Conservation (phyloP, 2,329 filamentous ascomycete genomes). For the Rhynchosporium agropyri region DNA sequence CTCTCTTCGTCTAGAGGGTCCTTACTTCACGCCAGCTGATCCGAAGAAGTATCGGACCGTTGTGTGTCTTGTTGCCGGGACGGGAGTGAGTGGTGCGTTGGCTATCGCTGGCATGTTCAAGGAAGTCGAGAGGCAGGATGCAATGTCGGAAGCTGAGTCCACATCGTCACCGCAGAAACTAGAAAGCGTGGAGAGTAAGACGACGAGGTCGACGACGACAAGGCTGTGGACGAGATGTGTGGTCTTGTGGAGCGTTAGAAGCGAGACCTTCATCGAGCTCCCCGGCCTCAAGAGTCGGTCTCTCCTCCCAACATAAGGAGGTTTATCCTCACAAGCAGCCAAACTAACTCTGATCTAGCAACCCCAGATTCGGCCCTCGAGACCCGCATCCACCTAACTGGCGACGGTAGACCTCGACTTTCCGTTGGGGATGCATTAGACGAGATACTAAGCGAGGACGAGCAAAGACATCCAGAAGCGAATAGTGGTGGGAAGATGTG, state of each 20-base stretch:
- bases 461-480: background rate
- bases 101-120: conserved; percentile 36
- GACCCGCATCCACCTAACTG: conserved; percentile 31
- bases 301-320: background rate
- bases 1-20: conserved; percentile 34
- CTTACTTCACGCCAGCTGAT: conserved; percentile 39
- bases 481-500: conserved; percentile 18
- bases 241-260: conserved; percentile 35
- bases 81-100: conserved; percentile 36
- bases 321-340: background rate
- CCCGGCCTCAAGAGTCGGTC: conserved; percentile 24
- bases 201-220: background rate
- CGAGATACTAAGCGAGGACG: conserved; percentile 12
- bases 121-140: conserved; percentile 19
- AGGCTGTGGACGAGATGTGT: conserved; percentile 31
- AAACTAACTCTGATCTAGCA: background rate
- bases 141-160: background rate
- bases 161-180: background rate
- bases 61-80: conserved; percentile 33
- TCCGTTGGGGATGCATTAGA: conserved; percentile 26
- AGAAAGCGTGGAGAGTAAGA: background rate
- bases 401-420: conserved; percentile 25
- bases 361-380: conserved; percentile 24
- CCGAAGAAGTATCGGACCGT: conserved; percentile 35
- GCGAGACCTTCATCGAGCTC: conserved; percentile 29